phyloP scores from a whole-genome alignment of 2,329 filamentous ascomycete species.

The Madurella fahalii region DNA sequence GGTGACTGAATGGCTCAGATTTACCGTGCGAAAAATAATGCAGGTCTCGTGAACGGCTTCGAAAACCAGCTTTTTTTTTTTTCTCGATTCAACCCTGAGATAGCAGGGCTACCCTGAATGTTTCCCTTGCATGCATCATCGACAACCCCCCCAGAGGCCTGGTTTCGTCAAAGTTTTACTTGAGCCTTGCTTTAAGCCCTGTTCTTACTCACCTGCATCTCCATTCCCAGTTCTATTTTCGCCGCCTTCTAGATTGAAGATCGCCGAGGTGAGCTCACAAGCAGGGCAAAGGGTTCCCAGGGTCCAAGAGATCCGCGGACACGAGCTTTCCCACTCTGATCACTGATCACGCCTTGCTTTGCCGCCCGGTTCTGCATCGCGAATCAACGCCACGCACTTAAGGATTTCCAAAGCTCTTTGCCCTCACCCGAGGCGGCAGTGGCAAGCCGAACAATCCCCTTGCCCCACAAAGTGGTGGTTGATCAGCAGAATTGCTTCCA shows the following conservation, averaged over 20 bases:
- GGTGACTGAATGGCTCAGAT: neutral
- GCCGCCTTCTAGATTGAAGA: no score
- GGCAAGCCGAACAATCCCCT: neutral
- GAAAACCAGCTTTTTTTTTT: no score
- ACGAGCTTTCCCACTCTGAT: neutral
- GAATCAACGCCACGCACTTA: neutral
- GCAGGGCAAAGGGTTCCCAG: neutral
- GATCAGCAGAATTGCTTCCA: neutral
- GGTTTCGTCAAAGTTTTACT: no score
- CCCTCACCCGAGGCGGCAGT: neutral
- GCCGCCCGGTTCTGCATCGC: neutral
- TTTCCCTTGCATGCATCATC: no score
- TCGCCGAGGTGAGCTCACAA: neutral
- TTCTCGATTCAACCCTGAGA: no score
- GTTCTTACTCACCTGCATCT: no score
- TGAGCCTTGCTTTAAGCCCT: no score
- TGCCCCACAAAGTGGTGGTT: no score
- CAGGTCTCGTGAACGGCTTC: neutral
- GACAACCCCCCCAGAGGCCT: no score
- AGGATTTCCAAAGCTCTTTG: neutral
- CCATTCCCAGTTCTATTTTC: no score
- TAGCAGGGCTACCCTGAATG: no score
- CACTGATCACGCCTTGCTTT: neutral
- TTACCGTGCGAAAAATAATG: neutral
- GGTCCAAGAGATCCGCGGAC: neutral